These are phyloP conservation scores for Beverwykella pulmonaria DNA, from an alignment of 495 filamentous ascomycete species.

Conservation along the genomic window DNA sequence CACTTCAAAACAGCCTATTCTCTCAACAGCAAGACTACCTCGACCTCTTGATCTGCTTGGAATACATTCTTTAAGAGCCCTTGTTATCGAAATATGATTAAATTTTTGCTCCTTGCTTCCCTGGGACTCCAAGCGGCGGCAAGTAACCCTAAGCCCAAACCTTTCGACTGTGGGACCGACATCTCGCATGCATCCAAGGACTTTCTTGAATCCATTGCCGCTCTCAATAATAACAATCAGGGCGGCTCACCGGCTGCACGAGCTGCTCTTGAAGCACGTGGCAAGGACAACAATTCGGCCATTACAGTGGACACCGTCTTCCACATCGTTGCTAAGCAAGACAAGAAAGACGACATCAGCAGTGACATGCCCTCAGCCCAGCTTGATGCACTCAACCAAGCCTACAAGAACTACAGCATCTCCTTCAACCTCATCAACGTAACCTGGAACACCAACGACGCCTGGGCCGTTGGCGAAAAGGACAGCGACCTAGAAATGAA, in stretches of 20 bases:
- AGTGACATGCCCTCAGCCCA: slow-evolving; percentile 49
- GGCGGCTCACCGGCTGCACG: slow-evolving; percentile 25
- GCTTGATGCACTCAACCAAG: slow-evolving; percentile 53
- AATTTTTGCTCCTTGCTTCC: slow-evolving; percentile 34
- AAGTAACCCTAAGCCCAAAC: slow-evolving; percentile 29
- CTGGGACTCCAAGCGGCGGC: slow-evolving; percentile 31
- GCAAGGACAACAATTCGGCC: slow-evolving; percentile 27
- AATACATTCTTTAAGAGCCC: slow-evolving; percentile 3
- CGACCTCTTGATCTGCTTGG: not conserved
- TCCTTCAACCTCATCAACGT: slow-evolving; percentile 56
- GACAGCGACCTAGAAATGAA: slow-evolving; percentile 59
- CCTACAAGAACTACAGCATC: slow-evolving; percentile 57
- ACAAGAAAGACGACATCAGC: slow-evolving; percentile 57
- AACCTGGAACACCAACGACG: slow-evolving; percentile 59
- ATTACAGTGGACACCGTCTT: slow-evolving; percentile 61
- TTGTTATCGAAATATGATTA: slow-evolving; percentile 13
- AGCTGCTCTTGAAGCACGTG: slow-evolving; percentile 25
- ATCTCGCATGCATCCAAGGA: slow-evolving; percentile 29
- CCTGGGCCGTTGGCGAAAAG: slow-evolving; percentile 52
- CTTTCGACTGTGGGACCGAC: slow-evolving; percentile 47
- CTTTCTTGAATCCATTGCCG: slow-evolving; percentile 40
- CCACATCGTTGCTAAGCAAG: slow-evolving; percentile 60
- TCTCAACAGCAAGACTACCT: not conserved
- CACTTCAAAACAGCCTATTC: not conserved
- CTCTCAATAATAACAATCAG: slow-evolving; percentile 29